phyloP scores from a whole-genome alignment of 371 early-diverging fungal genomes.

The Mucor lusitanicus region DNA sequence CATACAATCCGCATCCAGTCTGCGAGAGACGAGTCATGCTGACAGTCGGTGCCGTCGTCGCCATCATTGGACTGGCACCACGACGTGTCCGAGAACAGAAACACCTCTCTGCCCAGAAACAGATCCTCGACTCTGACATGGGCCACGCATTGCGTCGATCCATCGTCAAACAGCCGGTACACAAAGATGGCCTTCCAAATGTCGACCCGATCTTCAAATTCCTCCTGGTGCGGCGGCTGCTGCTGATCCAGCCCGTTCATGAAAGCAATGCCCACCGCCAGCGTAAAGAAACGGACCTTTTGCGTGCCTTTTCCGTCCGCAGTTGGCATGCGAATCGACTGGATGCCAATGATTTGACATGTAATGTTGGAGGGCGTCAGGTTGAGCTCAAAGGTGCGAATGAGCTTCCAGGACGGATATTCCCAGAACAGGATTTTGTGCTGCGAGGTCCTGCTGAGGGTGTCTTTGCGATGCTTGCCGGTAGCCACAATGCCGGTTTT shows the following conservation, averaged over 20 bases:
- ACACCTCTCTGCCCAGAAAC: slow-evolving; percentile 31
- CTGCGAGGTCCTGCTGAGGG: slow-evolving; percentile 15
- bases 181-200: slow-evolving; percentile 32
- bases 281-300: slow-evolving; percentile 26
- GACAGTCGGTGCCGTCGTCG: slow-evolving; percentile 4
- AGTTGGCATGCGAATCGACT: slow-evolving; percentile 22
- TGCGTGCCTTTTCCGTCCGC: neutral
- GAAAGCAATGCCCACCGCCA: slow-evolving; percentile 31
- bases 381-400: slow-evolving; percentile 28
- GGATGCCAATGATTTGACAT: slow-evolving; percentile 37
- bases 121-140: slow-evolving; percentile 19
- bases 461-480: slow-evolving; percentile 28
- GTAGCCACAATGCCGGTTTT: slow-evolving; percentile 33
- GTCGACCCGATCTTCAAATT: slow-evolving; percentile 28
- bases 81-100: slow-evolving; percentile 32
- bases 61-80: slow-evolving; percentile 26
- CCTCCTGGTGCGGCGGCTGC: neutral
- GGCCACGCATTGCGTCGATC: slow-evolving; percentile 27
- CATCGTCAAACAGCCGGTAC: slow-evolving; percentile 31
- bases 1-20: slow-evolving; percentile 24
- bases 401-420: slow-evolving; percentile 34
- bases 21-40: neutral
- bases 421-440: slow-evolving; percentile 41
- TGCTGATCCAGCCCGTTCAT: slow-evolving; percentile 7
- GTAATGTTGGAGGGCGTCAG: slow-evolving; percentile 21